A percentile compares a stretch with the other conserved stretches of the same genome.
Conservation (phyloP, 2,329 filamentous ascomycete species). For the Cercospora zeina region DNA sequence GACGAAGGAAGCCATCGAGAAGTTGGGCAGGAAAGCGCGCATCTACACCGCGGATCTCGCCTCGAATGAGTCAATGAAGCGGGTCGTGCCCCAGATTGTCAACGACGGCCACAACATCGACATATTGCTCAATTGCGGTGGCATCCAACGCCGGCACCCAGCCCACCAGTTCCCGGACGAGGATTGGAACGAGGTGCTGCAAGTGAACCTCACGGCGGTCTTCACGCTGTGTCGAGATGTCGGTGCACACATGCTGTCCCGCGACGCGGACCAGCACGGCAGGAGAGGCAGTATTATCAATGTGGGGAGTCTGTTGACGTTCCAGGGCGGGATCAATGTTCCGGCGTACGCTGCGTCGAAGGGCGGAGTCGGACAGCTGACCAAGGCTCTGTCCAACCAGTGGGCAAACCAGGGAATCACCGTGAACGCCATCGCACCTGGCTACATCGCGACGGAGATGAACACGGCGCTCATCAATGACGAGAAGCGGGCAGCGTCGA, state of each 20-base stretch:
- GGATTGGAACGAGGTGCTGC: conserved; percentile 79
- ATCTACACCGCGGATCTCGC: conserved; percentile 72
- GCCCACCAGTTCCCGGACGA: conserved; percentile 71
- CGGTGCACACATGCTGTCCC: conserved; percentile 73
- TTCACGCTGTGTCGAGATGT: conserved; percentile 77
- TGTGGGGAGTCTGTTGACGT: conserved; percentile 75
- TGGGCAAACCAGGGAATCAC: conserved; percentile 78
- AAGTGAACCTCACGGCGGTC: conserved; percentile 81
- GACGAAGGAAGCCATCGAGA: conserved; percentile 64
- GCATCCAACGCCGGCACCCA: conserved; percentile 78
- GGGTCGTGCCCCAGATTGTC: conserved; percentile 62
- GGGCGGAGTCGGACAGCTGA: conserved; percentile 80
- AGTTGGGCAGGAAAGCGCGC: conserved; percentile 64
- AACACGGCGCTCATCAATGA: conserved; percentile 79
- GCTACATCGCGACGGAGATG: conserved; percentile 94
- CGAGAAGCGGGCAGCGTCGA: conserved; percentile 66
- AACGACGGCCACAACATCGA: conserved; percentile 64
- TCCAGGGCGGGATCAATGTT: conserved; percentile 85
- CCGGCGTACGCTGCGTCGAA: conserved; percentile 86
- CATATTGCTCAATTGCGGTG: conserved; percentile 82
- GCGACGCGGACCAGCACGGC: conserved; percentile 51
- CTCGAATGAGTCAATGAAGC: conserved; percentile 59
- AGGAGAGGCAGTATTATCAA: conserved; percentile 77
- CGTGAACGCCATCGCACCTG: conserved; percentile 86
- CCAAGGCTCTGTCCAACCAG: conserved; percentile 82